phyloP scores from a whole-genome alignment of 768 basidiomycete species.

The Trametes gibbosa region DNA sequence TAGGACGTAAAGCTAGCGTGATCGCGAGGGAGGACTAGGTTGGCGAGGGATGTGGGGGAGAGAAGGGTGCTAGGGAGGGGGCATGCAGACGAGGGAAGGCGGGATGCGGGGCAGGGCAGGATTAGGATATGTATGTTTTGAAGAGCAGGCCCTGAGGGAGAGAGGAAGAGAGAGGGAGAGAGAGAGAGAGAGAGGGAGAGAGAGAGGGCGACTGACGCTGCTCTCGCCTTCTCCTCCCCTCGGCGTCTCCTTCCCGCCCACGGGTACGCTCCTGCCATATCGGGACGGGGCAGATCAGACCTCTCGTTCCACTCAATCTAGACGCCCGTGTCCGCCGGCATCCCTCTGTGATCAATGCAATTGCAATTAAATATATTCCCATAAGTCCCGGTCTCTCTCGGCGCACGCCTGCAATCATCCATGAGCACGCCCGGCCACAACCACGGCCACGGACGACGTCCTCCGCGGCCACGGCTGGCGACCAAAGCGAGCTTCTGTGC shows the following conservation, averaged over 20 bases:
- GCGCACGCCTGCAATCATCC: not conserved
- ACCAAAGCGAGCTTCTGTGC: not conserved
- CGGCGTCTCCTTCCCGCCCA: not conserved
- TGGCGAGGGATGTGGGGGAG: not conserved
- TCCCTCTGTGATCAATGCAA: not conserved
- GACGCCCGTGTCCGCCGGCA: slow-evolving; percentile 11
- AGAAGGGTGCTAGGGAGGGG: not conserved
- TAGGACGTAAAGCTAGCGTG: slow-evolving; percentile 17
- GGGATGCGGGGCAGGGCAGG: not conserved
- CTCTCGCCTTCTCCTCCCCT: not conserved
- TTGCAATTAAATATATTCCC: too few relatives aligned
- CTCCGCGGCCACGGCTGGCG: not conserved
- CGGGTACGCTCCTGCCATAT: not conserved
- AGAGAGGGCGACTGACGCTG: not conserved
- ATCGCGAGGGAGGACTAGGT: slow-evolving; percentile 1
- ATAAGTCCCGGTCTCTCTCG: not conserved
- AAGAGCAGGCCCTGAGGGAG: not conserved
- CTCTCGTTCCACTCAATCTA: slow-evolving; percentile 15
- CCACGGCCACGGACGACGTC: not conserved
- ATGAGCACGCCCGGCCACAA: not conserved
- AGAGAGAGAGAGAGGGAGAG: not conserved
- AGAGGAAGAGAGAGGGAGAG: not conserved
- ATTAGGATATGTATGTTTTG: not conserved
- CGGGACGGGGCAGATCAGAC: slow-evolving; percentile 8
- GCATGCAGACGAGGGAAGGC: not conserved